A percentile compares a stretch with the other conserved stretches of the same genome.
These are phyloP conservation scores for Acanthamoeba quina DNA, from an alignment of 208 protist species.

Conservation along the genomic window DNA sequence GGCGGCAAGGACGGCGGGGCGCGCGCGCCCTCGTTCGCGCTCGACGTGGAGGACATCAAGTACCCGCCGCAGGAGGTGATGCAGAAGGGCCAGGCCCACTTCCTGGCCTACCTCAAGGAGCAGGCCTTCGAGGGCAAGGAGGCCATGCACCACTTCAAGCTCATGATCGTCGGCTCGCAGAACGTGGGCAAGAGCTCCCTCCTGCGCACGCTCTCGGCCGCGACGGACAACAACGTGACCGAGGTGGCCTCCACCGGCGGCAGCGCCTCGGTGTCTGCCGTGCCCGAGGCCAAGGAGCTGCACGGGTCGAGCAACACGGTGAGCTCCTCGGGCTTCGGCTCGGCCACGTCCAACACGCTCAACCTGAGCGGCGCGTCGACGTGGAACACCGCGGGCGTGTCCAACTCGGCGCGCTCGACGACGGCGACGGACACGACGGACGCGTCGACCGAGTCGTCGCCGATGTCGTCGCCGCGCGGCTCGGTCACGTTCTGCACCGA, in stretches of 20 bases:
- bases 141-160: slow-evolving; percentile 7
- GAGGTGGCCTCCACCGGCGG: background rate
- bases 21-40: background rate
- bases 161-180: slow-evolving; percentile 7
- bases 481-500: background rate
- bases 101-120: slow-evolving; percentile 1
- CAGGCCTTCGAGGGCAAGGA: background rate
- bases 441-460: background rate
- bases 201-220: background rate
- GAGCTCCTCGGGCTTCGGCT: background rate
- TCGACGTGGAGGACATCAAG: background rate
- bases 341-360: background rate
- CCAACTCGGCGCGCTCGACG: too few species aligned
- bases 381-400: background rate
- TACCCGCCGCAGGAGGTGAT: slow-evolving; percentile 33
- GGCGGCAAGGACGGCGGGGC: background rate
- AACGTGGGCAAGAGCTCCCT: slow-evolving; percentile 42
- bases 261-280: too few species aligned
- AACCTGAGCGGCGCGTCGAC: background rate
- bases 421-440: background rate
- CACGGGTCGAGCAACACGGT: background rate
- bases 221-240: slow-evolving; percentile 1
- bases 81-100: slow-evolving; percentile 5
- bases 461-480: background rate
- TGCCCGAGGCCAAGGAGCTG: background rate